These are phyloP conservation scores for Fonsecaea monophora DNA, from an alignment of 2,329 filamentous ascomycete genomes.

Conservation along the genomic window DNA sequence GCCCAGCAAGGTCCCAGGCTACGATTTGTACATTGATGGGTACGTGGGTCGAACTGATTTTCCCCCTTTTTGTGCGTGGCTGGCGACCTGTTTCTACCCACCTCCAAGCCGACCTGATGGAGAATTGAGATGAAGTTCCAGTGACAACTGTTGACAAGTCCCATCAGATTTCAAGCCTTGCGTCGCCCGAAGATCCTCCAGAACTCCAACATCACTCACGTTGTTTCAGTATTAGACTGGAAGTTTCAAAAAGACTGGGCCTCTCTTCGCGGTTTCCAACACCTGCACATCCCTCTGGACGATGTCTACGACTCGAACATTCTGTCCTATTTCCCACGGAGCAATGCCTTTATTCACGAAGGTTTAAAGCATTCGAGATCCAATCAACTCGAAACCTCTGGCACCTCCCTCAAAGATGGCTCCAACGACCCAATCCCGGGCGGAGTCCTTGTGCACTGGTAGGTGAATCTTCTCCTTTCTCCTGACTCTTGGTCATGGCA, in stretches of 20 bases:
- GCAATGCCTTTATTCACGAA: slow-evolving; percentile 81
- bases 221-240: slow-evolving; percentile 80
- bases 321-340: slow-evolving; percentile 76
- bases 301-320: slow-evolving; percentile 91
- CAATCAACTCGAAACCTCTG: slow-evolving; percentile 3
- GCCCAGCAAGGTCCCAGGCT: slow-evolving; percentile 61
- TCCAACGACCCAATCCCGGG: slow-evolving; percentile 43
- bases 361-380: slow-evolving; percentile 61
- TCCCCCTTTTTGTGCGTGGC: neutral
- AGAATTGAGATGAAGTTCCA: neutral
- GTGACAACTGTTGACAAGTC: slow-evolving; percentile 29
- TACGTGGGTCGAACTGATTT: slow-evolving; percentile 47
- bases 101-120: neutral
- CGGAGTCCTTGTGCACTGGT: slow-evolving; percentile 73
- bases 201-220: slow-evolving; percentile 81
- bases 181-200: slow-evolving; percentile 73
- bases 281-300: slow-evolving; percentile 82
- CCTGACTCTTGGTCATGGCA: slow-evolving; percentile 12
- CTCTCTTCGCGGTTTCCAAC: slow-evolving; percentile 69
- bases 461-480: slow-evolving; percentile 48
- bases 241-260: slow-evolving; percentile 58
- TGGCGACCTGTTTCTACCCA: neutral
- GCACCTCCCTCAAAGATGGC: slow-evolving; percentile 1
- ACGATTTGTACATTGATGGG: slow-evolving; percentile 81
- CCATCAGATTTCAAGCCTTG: slow-evolving; percentile 75